Base-by-base conservation (phyloP, 1,284 basidiomycete species). In the Ceratobasidium sp. region DNA sequence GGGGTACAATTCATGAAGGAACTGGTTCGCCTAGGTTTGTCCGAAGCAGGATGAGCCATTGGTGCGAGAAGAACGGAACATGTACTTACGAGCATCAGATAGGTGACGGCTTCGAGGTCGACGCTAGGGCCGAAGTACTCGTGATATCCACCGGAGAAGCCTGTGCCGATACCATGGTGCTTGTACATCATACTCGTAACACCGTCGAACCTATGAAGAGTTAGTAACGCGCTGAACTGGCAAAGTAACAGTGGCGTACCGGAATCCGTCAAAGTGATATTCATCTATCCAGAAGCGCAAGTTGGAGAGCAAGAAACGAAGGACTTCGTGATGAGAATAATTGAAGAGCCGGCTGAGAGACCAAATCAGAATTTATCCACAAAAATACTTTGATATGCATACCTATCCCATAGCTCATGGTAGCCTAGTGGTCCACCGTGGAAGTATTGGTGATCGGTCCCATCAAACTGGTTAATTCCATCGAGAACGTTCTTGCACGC, bases 171-270 rank as follows among this genome's bases (percentile, higher is more conserved):
- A 23, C 97, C 97, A 81, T 99, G 97, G 79, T 99, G 97, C 41
- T 87, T 84, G 83, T 98, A 99, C 91, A 99, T 96, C 95, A 99
- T 98, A 79, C 94, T 97, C 3, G 97, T 99, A 50, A 99, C 97
- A 49, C 97, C 97, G 78, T 99, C 97, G 80, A 99, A 99, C 55
- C 66, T 70, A 44, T 18, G 38, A 55, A 41, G 23, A 21, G 26
- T 64, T 50, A 41, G 38, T 49, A 9, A n/a, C 13, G 14, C 16
- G 44, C 26, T 23, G 30, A 26, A 47, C 9, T 7, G 18, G 1
- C 7, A 16, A n/a, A 0, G 5, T 30, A 38, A 46, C 14, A 8
- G 13, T 41, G 38, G 38, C 66, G 16, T 21, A 70, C 66, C 97
- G 85, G 88, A 98, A 99, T 3, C 97, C 97, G 78, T 98, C 97